A percentile compares a stretch with the other conserved stretches of the same genome.
Conservation (phyloP, 78 protist genomes). For the Dictyostelium citrinum region DNA sequence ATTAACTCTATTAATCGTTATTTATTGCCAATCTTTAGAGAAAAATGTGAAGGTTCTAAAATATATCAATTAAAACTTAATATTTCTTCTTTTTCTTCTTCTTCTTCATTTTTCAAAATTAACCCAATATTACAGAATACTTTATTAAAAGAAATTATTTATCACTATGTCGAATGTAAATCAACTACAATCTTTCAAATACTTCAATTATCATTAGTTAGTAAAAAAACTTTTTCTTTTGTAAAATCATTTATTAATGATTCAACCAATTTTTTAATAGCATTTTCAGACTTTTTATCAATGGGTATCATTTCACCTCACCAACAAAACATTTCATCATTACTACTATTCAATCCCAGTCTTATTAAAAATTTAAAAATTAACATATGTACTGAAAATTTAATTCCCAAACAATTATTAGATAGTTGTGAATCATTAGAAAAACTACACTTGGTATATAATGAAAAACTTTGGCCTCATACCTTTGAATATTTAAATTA, state of each 20-base stretch:
- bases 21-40: not conserved
- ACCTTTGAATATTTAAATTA: not conserved
- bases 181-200: not conserved
- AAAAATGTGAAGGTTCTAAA: not conserved
- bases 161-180: not conserved
- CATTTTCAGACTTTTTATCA: too few species aligned
- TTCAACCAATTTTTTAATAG: too few species aligned
- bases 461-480: too few species aligned
- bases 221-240: not conserved
- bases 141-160: not conserved
- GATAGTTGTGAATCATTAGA: not conserved
- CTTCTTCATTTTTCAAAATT: not conserved
- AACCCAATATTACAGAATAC: not conserved
- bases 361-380: not conserved
- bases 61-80: not conserved
- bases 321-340: too few species aligned
- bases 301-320: too few species aligned
- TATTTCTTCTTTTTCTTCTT: not conserved
- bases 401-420: not conserved
- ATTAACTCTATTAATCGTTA: not conserved
- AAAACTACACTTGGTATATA: not conserved
- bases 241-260: not conserved
- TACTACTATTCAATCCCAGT: not conserved
- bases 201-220: not conserved
- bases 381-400: too few species aligned